These are phyloP conservation scores for Ephemerocybe angulata DNA, from an alignment of 768 basidiomycete genomes.

Conservation along the genomic window DNA sequence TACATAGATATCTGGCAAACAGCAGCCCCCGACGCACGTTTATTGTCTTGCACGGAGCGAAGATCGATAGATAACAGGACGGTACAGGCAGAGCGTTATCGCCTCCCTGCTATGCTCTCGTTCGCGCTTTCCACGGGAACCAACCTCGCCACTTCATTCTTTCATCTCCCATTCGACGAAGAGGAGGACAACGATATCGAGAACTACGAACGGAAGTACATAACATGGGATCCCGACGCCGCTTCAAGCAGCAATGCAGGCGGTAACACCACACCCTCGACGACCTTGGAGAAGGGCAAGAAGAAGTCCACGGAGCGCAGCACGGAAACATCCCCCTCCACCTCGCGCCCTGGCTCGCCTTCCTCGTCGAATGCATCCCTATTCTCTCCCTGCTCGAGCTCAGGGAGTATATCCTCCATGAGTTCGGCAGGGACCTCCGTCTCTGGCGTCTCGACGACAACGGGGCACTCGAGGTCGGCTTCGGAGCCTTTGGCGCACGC, in stretches of 20 bases:
- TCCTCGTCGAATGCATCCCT: neutral
- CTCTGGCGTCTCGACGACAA: neutral
- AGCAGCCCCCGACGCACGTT: neutral
- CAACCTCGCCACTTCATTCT: conserved; percentile 53
- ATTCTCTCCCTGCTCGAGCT: neutral
- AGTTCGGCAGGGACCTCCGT: neutral
- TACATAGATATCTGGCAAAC: neutral
- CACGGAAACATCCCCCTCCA: neutral
- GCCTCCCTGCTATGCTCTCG: conserved; percentile 42
- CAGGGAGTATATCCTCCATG: neutral
- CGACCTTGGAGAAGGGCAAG: neutral
- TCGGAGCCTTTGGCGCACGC: neutral
- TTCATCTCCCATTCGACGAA: conserved; percentile 61
- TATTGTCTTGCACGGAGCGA: too few species aligned
- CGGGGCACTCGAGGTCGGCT: neutral
- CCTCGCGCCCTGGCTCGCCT: neutral
- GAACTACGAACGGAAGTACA: conserved; percentile 41
- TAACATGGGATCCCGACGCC: conserved; percentile 47
- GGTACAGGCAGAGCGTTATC: neutral
- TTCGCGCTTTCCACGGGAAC: conserved; percentile 44
- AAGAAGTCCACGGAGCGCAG: too few species aligned
- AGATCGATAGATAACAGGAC: neutral
- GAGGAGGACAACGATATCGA: conserved; percentile 47
- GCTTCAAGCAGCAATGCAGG: conserved; percentile 13
- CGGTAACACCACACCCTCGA: neutral